Percentiles rank a stretch among this genome's conserved stretches.
These are phyloP conservation scores for Parmales sp. DNA, from an alignment of 108 stramenopile species.

Conservation along the genomic window DNA sequence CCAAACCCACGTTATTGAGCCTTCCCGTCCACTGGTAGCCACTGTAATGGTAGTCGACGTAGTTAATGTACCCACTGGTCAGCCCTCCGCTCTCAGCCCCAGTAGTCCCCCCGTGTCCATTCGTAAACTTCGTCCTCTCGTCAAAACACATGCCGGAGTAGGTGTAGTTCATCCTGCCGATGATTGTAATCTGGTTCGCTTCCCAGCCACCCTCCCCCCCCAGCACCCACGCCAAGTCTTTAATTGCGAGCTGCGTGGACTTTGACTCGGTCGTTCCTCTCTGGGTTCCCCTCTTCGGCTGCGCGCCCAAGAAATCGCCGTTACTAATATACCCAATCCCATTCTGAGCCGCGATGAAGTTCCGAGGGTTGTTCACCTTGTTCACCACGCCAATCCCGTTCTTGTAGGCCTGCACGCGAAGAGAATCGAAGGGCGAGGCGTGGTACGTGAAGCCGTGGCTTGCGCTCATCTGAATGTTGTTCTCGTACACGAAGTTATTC, in stretches of 20 bases:
- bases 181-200: background rate
- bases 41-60: background rate
- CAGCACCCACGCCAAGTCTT: no score
- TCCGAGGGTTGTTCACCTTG: no score
- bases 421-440: background rate
- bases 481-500: background rate
- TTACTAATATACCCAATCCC: no score
- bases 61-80: background rate
- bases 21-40: background rate
- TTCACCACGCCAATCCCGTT: constrained; percentile 8
- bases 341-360: no score
- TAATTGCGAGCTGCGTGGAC: no score
- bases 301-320: no score
- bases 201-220: background rate
- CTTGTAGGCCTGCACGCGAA: background rate
- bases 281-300: no score
- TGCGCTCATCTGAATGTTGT: background rate
- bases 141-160: background rate
- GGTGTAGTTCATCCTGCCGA: no score
- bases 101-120: background rate
- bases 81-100: background rate
- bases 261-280: no score
- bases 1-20: background rate
- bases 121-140: background rate
- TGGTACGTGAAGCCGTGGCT: background rate